phyloP scores from a whole-genome alignment of 2,329 filamentous ascomycete genomes.

The Boeremia exigua region DNA sequence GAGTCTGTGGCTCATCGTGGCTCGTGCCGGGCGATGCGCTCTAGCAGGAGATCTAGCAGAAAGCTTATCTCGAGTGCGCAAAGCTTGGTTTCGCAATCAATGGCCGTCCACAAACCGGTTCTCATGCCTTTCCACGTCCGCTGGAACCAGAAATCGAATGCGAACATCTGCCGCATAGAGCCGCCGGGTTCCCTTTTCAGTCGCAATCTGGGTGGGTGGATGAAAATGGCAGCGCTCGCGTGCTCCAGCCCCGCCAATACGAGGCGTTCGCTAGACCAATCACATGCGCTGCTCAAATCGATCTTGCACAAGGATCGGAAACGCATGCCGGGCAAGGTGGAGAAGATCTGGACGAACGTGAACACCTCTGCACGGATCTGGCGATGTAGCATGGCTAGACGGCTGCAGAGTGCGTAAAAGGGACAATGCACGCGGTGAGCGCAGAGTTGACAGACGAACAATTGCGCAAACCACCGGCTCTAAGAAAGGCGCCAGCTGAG shows the following conservation, averaged over 20 bases:
- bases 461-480: neutral
- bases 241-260: constrained; percentile 9
- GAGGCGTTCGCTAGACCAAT: constrained; percentile 9
- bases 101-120: neutral
- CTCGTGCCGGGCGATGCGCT: constrained; percentile 7
- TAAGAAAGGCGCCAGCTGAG: constrained; percentile 6
- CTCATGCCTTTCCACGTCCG: neutral
- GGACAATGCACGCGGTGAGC: neutral
- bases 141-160: neutral
- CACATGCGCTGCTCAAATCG: constrained; percentile 2
- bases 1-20: constrained; percentile 7
- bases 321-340: neutral
- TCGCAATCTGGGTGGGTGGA: neutral
- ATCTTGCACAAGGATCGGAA: constrained; percentile 11
- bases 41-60: constrained; percentile 13
- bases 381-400: neutral
- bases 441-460: neutral
- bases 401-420: neutral
- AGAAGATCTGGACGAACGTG: neutral
- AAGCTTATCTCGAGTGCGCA: constrained; percentile 13
- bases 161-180: neutral
- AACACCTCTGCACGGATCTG: neutral
- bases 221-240: constrained; percentile 4
- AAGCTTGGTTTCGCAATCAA: constrained; percentile 7
- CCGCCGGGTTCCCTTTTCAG: neutral